These are phyloP conservation scores for Pythium utonaiense DNA, from an alignment of 352 stramenopile genomes.

Conservation along the genomic window DNA sequence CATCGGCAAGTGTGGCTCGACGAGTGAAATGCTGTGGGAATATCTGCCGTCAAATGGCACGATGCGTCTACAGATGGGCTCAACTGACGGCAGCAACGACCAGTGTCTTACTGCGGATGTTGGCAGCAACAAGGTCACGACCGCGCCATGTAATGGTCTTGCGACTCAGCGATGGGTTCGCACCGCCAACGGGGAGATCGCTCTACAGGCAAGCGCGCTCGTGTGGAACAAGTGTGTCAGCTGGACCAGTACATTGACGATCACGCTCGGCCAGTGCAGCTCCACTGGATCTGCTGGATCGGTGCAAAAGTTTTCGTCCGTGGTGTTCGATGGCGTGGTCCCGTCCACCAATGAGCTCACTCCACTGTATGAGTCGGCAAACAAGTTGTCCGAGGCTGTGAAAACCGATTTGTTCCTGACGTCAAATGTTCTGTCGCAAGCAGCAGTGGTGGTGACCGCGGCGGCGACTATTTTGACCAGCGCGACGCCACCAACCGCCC, in stretches of 20 bases:
- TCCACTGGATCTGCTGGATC: not conserved
- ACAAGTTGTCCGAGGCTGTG: not conserved
- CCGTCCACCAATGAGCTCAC: not conserved
- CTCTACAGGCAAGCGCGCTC: not conserved
- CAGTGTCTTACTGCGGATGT: not conserved
- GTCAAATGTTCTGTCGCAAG: not conserved
- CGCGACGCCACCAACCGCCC: not conserved
- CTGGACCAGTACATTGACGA: not conserved
- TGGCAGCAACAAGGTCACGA: not conserved
- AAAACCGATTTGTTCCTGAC: conserved; percentile 5
- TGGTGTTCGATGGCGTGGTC: not conserved
- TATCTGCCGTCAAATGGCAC: not conserved
- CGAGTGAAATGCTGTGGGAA: conserved; percentile 8
- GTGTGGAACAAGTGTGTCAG: conserved; percentile 4
- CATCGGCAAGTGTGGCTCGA: conserved; percentile 5
- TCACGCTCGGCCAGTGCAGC: not conserved
- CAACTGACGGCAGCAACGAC: not conserved
- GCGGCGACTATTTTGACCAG: not conserved
- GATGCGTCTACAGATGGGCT: not conserved
- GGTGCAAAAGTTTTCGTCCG: conserved; percentile 4
- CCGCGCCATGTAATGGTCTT: not conserved
- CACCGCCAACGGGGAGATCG: not conserved
- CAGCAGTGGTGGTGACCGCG: not conserved
- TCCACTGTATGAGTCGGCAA: not conserved
- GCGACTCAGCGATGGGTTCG: conserved; percentile 3